Conservation (phyloP, 805 yeast genomes). For the Myxozyma lipomycoides region DNA sequence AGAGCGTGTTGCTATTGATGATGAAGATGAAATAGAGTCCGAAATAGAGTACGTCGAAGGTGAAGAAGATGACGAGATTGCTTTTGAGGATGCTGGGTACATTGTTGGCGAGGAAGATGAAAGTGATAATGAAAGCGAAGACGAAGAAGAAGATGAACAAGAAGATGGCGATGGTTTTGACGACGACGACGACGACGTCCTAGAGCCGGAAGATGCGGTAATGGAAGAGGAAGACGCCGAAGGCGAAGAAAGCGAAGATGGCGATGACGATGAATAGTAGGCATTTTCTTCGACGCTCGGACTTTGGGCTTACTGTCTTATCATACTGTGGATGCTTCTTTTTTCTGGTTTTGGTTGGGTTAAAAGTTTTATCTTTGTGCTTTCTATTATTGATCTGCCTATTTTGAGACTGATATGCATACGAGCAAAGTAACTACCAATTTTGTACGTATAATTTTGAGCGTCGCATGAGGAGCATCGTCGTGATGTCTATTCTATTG, state of each 20-base stretch:
- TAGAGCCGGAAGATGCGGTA: slow-evolving; percentile 38
- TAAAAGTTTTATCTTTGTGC: not conserved
- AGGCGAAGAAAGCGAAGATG: slow-evolving; percentile 31
- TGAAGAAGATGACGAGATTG: slow-evolving; percentile 32
- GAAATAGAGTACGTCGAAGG: slow-evolving; percentile 40
- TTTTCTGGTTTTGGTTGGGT: not conserved
- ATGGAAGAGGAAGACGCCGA: slow-evolving; percentile 39
- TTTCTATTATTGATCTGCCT: not conserved
- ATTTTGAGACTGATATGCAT: not conserved
- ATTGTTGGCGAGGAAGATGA: slow-evolving; percentile 49
- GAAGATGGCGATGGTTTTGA: slow-evolving; percentile 47
- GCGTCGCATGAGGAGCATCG: too few relatives aligned
- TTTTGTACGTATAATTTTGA: too few relatives aligned
- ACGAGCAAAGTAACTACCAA: too few relatives aligned
- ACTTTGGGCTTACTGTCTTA: too few relatives aligned
- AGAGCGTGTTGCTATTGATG: slow-evolving; percentile 36
- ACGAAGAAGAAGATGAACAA: slow-evolving; percentile 13
- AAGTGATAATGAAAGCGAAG: slow-evolving; percentile 31
- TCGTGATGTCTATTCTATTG: too few relatives aligned
- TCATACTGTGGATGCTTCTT: too few relatives aligned
- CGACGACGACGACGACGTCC: slow-evolving; percentile 40
- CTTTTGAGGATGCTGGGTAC: slow-evolving; percentile 27
- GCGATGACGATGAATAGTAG: slow-evolving; percentile 27
- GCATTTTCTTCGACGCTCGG: too few relatives aligned
- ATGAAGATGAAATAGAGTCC: slow-evolving; percentile 33